Evolutionary conservation across 495 filamentous ascomycete species (phyloP), one percentile per base, ranked within the genome.

Genomic region (Xylaria grammica): DNA sequence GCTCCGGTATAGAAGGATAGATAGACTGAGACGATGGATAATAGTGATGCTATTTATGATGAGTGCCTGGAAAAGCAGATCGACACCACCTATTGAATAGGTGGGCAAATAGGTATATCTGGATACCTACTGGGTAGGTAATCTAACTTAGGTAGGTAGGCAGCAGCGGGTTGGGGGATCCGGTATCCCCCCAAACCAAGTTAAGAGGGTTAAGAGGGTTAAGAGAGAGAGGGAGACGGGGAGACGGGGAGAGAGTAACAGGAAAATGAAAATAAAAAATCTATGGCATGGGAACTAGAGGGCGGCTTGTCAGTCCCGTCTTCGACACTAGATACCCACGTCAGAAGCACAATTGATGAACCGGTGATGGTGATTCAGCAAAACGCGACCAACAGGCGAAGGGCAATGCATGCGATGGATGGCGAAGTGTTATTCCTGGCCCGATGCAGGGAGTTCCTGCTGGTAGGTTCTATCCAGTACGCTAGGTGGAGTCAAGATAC

Each of bases 391-490:
- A 29, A 40, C 24, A 20, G 20, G 29, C 30, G 34, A 15, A 57
- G 38, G 9, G 29, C 52, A 20, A 45, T 48, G 27, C 24, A 50
- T 29, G 46, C n/a, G 59, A 38, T 27, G n/a, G 48, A 38, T n/a
- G 32, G 29, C 29, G 59, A 61, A 42, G 46, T 22, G 48, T 53
- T 24, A 20, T 58, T 58, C 54, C 54, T 42, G 15, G 36, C 13
- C 51, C 10, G 19, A 30, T 38, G 22, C 20, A 22, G 22, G 34
- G 15, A 20, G 53, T 9, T 27, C 15, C 20, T 45, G 54, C 54
- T 58, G 26, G 54, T 17, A 45, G 22, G 54, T 58, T 58, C 38
- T 58, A 11, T 58, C 22, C 38, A 4, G 26, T 34, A 34, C 17
- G 4, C 22, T 5, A 10, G 11, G 50, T 53, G 29, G 49, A 22